A percentile compares a stretch with the other conserved stretches of the same genome.
Conservation (phyloP, 129 eudicot species). For the Deinandra increscens region DNA sequence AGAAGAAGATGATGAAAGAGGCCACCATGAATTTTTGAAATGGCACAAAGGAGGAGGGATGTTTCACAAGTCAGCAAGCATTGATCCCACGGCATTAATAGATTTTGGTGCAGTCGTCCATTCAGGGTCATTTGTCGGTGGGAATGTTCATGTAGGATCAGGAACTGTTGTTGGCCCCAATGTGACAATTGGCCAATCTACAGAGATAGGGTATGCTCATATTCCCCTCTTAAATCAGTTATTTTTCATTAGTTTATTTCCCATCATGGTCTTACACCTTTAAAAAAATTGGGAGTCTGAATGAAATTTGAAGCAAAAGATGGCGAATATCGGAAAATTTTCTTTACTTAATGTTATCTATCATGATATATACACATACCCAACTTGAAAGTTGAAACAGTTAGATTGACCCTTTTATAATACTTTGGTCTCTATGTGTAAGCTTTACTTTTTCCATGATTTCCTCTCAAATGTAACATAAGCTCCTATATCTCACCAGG, state of each 20-base stretch:
- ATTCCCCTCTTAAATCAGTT: neutral
- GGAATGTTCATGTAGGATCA: slow-evolving; percentile 66
- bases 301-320: no score
- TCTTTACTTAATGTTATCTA: no score
- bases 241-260: no score
- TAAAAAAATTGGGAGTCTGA: no score
- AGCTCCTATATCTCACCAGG: slow-evolving; percentile 40
- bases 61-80: slow-evolving; percentile 62
- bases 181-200: slow-evolving; percentile 68
- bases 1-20: slow-evolving; percentile 39
- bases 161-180: slow-evolving; percentile 77
- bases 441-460: neutral
- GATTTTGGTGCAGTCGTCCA: slow-evolving; percentile 76
- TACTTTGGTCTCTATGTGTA: neutral
- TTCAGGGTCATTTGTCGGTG: slow-evolving; percentile 54
- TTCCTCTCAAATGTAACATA: neutral
- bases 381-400: no score
- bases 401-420: neutral
- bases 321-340: no score
- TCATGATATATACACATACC: no score
- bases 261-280: no score
- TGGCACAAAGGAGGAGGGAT: slow-evolving; percentile 86
- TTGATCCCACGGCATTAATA: slow-evolving; percentile 68
- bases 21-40: slow-evolving; percentile 39
- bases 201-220: slow-evolving; percentile 69